Conservation (phyloP, 768 basidiomycete genomes). For the Macrocybe gigantea region DNA sequence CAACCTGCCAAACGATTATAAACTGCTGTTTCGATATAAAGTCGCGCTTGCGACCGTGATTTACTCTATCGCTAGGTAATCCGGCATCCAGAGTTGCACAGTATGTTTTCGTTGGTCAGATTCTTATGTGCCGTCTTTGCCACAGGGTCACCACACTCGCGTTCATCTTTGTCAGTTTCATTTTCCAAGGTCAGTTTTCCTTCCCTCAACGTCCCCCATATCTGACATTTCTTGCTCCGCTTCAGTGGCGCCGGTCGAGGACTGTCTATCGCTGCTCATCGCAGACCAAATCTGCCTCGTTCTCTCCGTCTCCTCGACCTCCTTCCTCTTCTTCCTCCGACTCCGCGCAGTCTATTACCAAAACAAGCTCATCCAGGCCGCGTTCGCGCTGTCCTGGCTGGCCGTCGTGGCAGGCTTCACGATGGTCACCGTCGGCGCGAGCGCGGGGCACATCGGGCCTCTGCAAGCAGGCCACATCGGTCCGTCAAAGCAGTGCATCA, state of each 20-base stretch:
- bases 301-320: slow-evolving; percentile 14
- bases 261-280: background rate
- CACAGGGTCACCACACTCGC: background rate
- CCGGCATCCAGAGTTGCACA: no score
- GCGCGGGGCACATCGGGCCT: background rate
- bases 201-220: no score
- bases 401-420: slow-evolving; percentile 18
- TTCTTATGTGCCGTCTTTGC: no score
- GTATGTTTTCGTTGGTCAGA: no score
- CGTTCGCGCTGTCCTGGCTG: slow-evolving; percentile 25
- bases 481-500: slow-evolving; percentile 18
- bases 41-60: slow-evolving; percentile 12
- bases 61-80: slow-evolving; percentile 14
- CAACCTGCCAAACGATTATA: slow-evolving; percentile 16
- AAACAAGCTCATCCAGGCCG: slow-evolving; percentile 12
- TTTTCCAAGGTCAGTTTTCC: background rate
- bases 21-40: slow-evolving; percentile 12
- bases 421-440: slow-evolving; percentile 16
- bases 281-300: slow-evolving; percentile 3
- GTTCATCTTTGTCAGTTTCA: background rate
- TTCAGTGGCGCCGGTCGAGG: background rate
- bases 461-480: slow-evolving; percentile 9
- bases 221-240: background rate
- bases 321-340: slow-evolving; percentile 24
- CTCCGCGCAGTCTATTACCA: slow-evolving; percentile 18